A percentile compares a stretch with the other conserved stretches of the same genome.
Conservation (phyloP, 345 rosid genomes). For the Populus tremula region DNA sequence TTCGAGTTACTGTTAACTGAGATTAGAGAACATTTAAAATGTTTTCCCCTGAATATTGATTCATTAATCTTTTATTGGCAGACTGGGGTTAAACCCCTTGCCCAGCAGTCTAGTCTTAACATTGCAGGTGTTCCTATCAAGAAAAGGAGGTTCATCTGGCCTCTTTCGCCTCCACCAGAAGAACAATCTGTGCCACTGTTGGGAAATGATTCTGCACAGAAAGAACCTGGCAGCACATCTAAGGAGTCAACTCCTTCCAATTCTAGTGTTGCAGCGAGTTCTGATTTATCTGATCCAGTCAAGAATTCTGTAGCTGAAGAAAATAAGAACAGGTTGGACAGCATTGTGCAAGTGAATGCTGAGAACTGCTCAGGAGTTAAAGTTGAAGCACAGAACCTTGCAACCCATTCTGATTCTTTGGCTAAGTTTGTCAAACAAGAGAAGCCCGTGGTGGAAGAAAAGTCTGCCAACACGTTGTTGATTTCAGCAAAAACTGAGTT, state of each 20-base stretch:
- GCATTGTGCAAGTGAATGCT: conserved; percentile 7
- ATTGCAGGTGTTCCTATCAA: conserved; percentile 73
- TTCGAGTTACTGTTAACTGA: conserved; percentile 10
- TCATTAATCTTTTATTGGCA: conserved; percentile 37
- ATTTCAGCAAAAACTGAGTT: conserved; percentile 29
- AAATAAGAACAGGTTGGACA: conserved; percentile 11
- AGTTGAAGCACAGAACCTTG: conserved; percentile 30
- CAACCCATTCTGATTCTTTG: conserved; percentile 26
- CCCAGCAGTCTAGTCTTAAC: conserved; percentile 49
- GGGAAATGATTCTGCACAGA: conserved; percentile 22
- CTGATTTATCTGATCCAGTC: conserved; percentile 29
- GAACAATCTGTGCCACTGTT: conserved; percentile 22
- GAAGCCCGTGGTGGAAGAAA: conserved; percentile 27
- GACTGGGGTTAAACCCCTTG: conserved; percentile 46
- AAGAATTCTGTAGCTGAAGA: conserved; percentile 15
- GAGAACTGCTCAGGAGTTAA: conserved; percentile 24
- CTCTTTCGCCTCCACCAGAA: conserved; percentile 42
- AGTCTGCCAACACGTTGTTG: conserved; percentile 10
- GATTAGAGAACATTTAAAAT: conserved; percentile 4
- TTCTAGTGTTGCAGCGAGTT: conserved; percentile 25
- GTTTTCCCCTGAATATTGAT: conserved; percentile 23
- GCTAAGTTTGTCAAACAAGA: conserved; percentile 17
- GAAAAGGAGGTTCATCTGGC: conserved; percentile 64
- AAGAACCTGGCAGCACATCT: conserved; percentile 20
- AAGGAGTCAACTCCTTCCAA: conserved; percentile 27